Base-by-base conservation (phyloP, 2,329 filamentous ascomycete species). In the Sclerotinia minor region DNA sequence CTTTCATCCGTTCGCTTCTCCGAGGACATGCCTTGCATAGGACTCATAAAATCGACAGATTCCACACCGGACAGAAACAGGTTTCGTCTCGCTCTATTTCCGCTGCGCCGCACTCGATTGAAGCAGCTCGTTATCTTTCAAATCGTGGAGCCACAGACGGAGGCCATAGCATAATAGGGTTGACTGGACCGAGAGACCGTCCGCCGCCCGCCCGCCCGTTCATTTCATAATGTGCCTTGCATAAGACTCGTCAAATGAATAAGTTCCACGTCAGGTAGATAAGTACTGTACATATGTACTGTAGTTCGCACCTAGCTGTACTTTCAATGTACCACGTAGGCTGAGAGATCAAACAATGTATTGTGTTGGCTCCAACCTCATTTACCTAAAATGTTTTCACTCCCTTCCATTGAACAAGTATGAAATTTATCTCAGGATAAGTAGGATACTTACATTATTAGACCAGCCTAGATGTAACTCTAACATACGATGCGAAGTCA, bases 331-430 rank as follows among this genome's bases (percentile, higher is more conserved):
- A 35, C 29, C 3, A 32, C 53, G 19, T 35, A 38, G 45, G 29
- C 26, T 17, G 58, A 60, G 35, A 17, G n/a, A 15, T 35, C 58
- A 60, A 60, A 60, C 45, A n/a, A 61, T 38, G 45, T 50, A 26
- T 26, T 15, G 44, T 29, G 11, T 19, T 35, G 21, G 59, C 8
- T 38, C 50, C 13, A n/a, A 38, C 21, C 21, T 38, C 13, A 49
- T 49, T 35, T 45, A 35, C 24, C 17, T 38, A 45, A 26, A 15
- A 38, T 24, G 26, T 19, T 32, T 19, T 50, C 15, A 38, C 45
- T 38, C 4, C 29, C 49, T 41, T 59, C 35, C 54, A 15, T n/a
- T n/a, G 21, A 50, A 50, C 29, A 38, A 47, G 17, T 38, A 41
- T 44, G 44, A 60, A 21, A 24, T 65, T 65, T 35, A 41, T 52